phyloP scores from a whole-genome alignment of 2,329 filamentous ascomycete species.

The Epichloe hybrida region DNA sequence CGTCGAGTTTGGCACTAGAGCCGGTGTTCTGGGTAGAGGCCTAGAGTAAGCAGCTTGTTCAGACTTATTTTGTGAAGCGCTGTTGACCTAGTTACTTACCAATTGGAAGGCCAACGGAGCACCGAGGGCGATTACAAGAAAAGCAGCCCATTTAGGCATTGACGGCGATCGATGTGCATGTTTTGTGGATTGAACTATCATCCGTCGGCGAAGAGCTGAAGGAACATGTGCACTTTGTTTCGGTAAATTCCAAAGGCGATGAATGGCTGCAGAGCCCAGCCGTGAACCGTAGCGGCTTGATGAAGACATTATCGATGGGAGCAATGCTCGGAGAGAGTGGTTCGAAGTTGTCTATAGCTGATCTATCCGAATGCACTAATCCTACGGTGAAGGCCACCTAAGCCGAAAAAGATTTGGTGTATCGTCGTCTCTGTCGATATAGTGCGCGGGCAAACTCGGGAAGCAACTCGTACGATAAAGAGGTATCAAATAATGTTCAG shows the following conservation, averaged over 20 bases:
- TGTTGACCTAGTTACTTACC: neutral
- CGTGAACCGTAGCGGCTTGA: neutral
- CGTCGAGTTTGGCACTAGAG: slow-evolving; percentile 38
- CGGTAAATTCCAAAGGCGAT: neutral
- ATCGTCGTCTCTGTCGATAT: neutral
- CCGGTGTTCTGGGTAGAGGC: slow-evolving; percentile 23
- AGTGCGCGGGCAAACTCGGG: neutral
- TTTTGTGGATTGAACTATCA: neutral
- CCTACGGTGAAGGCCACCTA: too few species aligned
- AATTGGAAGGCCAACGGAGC: slow-evolving; percentile 2
- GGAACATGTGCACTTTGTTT: neutral
- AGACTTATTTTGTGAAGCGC: neutral
- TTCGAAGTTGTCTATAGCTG: too few species aligned
- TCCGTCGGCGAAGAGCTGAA: neutral
- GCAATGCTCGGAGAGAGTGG: neutral
- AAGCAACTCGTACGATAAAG: neutral
- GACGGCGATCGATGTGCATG: neutral
- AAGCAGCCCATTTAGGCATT: neutral
- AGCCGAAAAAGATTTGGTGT: neutral
- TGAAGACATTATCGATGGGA: neutral
- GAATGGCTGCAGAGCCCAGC: neutral
- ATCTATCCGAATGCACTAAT: too few species aligned
- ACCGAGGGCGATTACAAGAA: neutral
- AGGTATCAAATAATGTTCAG: neutral
- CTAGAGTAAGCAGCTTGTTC: neutral